Evolutionary conservation across 495 filamentous ascomycete species (phyloP), one percentile per base, ranked within the genome.

Genomic region (Elaphomyces granulatus): DNA sequence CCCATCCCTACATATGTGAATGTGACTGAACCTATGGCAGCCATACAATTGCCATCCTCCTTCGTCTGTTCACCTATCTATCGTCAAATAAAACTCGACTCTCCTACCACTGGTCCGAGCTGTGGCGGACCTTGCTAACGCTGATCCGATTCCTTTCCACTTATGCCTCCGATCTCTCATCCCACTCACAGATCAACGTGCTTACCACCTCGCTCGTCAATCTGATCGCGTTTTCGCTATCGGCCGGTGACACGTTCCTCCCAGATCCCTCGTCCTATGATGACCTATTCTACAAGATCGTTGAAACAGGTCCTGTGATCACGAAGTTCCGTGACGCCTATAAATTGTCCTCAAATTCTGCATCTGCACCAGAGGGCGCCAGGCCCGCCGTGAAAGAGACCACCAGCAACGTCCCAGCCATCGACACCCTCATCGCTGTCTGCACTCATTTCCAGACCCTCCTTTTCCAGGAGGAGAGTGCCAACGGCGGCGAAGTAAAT

Each of bases 251-350:
- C 54, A 74, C 80, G 6, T 95, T 96, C 60, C 76, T 96, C n/a
- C 92, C 92, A 0, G 83, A 80, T 40, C 75, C 86, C 15, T 69
- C 81, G 28, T 79, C 81, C 15, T 95, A 95, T 55, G 90, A 98
- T 50, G 92, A 96, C 52, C 69, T 98, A 8, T 94, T 98, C 61
- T 98, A 98, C 68, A 98, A 98, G 61, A 70, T 98, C 10, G 84
- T 96, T 35, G 90, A 98, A 58, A 81, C 75, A 12, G 86, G 87
- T 2, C 84, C 94, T 34, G 71, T 85, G 23, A 68, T 98, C 28
- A 61, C 72, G 17, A 86, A 84, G 58, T 94, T 95, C 60, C 73
- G 85, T 15, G 78, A 82, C 47, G 77, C 70, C 2, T 95, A 87
- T 58, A 35, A 45, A 15, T 44, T 57, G 21, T 50, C 51, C 33